Base-by-base conservation (phyloP, 805 yeast genomes). In the Nematodospora valgi region DNA sequence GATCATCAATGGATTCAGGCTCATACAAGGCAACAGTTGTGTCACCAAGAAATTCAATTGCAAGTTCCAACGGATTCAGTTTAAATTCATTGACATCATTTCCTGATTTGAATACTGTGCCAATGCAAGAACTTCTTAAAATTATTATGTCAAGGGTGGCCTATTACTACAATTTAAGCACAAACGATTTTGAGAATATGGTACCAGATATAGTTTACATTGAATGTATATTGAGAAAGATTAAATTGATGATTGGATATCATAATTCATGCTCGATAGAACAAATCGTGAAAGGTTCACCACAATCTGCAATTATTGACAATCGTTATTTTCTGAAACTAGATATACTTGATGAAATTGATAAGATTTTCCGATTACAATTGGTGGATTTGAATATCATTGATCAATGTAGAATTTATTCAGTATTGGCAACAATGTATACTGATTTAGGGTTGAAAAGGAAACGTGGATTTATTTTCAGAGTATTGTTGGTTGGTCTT, bases 201-300 rank as follows among this genome's bases (percentile, higher is more conserved):
- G 89, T 82, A 0, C 97, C 98, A 0, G 91, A 81, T 40, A 58
- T 82, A 1, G 88, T 88, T 0, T 84, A 78, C 44, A 77, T 83
- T 27, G 96, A 87, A 44, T 69, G 82, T 2, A 64, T 84, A 2
- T 45, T 88, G 21, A 68, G 96, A 40, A 74, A 70, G 34, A 60
- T 80, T 15, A 77, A 78, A 37, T 70, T 85, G 34, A 72, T 83
- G 71, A 68, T 81, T 2, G 54, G 66, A 7, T 54, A 78, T 4
- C 68, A 68, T 41, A 51, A 70, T 2, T 73, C 76, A 22, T 74
- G 72, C 2, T 14, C 52, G 35, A 4, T 56, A 80, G 41, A 66
- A 68, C 15, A 48, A 57, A 1, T 52, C 52, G 0, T 33, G 11
- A 25, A 10, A 6, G 27, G 27, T 11, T 8, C 24, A 12, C 11